These are phyloP conservation scores for Cladorrhinum sp. DNA, from an alignment of 2,329 filamentous ascomycete species.

Conservation along the genomic window DNA sequence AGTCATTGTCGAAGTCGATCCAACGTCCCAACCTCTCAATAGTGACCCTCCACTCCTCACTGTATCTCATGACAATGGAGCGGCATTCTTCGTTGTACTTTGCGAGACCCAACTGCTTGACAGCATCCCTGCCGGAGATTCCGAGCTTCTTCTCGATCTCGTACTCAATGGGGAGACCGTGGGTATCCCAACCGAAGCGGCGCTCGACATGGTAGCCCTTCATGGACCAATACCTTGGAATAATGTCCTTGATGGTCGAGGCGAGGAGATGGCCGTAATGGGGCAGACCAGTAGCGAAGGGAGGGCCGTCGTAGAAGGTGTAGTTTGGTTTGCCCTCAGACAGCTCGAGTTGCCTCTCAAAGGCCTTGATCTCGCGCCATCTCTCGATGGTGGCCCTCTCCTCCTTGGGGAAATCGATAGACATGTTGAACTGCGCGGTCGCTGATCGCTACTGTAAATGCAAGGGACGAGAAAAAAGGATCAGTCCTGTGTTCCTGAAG, in stretches of 20 bases:
- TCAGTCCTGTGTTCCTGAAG: background rate
- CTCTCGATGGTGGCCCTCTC: conserved; percentile 79
- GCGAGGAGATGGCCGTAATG: conserved; percentile 75
- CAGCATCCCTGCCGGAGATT: conserved; percentile 79
- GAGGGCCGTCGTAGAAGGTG: conserved; percentile 90
- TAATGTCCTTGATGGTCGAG: conserved; percentile 96
- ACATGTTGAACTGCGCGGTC: conserved; percentile 50
- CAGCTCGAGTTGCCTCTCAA: conserved; percentile 77
- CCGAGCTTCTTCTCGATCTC: conserved; percentile 96
- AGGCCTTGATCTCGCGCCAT: conserved; percentile 92
- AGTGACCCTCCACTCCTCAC: conserved; percentile 80
- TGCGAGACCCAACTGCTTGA: conserved; percentile 78
- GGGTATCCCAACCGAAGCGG: conserved; percentile 91
- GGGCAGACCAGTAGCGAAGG: conserved; percentile 59
- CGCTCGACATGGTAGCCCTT: conserved; percentile 90
- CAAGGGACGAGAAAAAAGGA: background rate
- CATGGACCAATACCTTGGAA: conserved; percentile 96
- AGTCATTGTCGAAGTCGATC: conserved; percentile 98
- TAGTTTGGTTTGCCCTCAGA: conserved; percentile 80
- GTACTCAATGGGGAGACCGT: conserved; percentile 91
- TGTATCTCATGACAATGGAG: conserved; percentile 89
- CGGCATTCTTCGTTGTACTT: conserved; percentile 91
- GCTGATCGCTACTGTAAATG: conserved; percentile 5
- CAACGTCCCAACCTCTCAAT: conserved; percentile 87
- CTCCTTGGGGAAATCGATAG: conserved; percentile 88